phyloP scores from a whole-genome alignment of 352 stramenopile genomes.

The Globisporangium orthogonon region DNA sequence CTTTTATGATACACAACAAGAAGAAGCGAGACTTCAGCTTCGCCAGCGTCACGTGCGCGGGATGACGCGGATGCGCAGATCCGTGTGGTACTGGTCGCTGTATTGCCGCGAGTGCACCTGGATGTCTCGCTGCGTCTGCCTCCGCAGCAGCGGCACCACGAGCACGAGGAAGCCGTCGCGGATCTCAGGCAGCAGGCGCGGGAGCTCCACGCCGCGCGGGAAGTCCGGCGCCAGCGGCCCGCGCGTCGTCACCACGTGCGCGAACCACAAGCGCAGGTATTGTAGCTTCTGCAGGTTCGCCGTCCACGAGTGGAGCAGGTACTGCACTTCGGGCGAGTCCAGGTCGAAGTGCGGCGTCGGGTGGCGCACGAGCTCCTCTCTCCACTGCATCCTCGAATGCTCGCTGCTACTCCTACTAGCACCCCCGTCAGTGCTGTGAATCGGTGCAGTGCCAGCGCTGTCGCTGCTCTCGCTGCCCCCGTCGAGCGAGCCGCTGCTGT shows the following conservation, averaged over 20 bases:
- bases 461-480: conserved; percentile 14
- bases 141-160: conserved; percentile 69
- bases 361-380: conserved; percentile 59
- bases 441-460: neutral
- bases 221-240: conserved; percentile 39
- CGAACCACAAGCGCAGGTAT: conserved; percentile 63
- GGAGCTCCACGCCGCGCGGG: conserved; percentile 60
- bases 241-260: conserved; percentile 33
- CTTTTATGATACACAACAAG: neutral
- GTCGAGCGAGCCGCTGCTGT: conserved; percentile 4
- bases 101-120: conserved; percentile 54
- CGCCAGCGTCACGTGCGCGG: conserved; percentile 15
- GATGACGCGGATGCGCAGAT: conserved; percentile 60
- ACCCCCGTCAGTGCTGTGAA: neutral
- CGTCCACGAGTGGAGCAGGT: conserved; percentile 61
- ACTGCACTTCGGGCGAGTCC: conserved; percentile 68
- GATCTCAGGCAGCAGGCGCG: conserved; percentile 55
- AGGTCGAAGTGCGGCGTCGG: conserved; percentile 70
- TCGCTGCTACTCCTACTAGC: conserved; percentile 6
- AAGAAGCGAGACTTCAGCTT: no score
- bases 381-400: conserved; percentile 20
- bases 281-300: conserved; percentile 57
- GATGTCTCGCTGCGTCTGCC: conserved; percentile 58
- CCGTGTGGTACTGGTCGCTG: conserved; percentile 52
- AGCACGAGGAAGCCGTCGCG: conserved; percentile 73